These are phyloP conservation scores for Capniomyces stellatus DNA, from an alignment of 371 early-diverging fungal genomes.

Conservation along the genomic window DNA sequence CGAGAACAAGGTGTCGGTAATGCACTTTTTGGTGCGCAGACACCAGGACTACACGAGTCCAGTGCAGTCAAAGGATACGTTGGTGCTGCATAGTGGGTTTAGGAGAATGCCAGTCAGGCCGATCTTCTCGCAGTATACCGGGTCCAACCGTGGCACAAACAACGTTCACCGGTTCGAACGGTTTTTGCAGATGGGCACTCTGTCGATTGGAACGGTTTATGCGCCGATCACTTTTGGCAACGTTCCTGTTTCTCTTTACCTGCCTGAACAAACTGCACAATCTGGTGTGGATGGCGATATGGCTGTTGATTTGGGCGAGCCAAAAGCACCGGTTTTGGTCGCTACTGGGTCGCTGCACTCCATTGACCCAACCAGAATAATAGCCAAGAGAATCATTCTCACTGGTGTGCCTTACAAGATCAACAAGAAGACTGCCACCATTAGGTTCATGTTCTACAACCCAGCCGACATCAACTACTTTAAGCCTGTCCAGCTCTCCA, in stretches of 20 bases:
- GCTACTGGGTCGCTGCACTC: conserved; percentile 61
- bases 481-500: conserved; percentile 77
- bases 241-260: conserved; percentile 16
- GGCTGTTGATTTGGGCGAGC: neutral
- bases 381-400: conserved; percentile 83
- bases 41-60: conserved; percentile 48
- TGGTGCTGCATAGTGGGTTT: conserved; percentile 75
- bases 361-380: conserved; percentile 62
- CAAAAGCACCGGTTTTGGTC: conserved; percentile 35
- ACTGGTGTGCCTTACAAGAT: conserved; percentile 91
- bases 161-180: conserved; percentile 89
- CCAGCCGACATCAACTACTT: conserved; percentile 81
- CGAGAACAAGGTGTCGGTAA: conserved; percentile 81
- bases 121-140: conserved; percentile 70
- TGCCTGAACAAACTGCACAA: conserved; percentile 5
- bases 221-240: conserved; percentile 72
- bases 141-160: conserved; percentile 55
- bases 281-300: neutral
- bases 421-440: conserved; percentile 76
- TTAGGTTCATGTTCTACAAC: conserved; percentile 94
- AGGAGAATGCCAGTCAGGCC: conserved; percentile 66
- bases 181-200: conserved; percentile 54
- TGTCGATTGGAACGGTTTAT: conserved; percentile 63
- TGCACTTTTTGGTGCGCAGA: conserved; percentile 59
- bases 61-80: conserved; percentile 63